Evolutionary conservation across 805 yeast species (phyloP).

Genomic region (Ogataea paraovalis): DNA sequence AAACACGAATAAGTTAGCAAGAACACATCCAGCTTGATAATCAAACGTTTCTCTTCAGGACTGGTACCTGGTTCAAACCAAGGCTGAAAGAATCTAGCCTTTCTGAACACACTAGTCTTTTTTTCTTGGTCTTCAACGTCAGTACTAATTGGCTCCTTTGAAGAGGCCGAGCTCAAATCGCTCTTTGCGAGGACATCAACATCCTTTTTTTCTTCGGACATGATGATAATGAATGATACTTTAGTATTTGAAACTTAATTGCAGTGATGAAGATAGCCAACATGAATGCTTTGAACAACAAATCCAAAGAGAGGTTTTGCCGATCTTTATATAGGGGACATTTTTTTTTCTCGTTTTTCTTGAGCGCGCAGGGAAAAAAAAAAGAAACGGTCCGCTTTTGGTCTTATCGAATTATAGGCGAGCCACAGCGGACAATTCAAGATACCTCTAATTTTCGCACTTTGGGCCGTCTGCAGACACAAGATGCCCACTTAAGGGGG

Average conservation of each 20-base stretch:
- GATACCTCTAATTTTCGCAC: not conserved
- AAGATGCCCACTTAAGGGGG: no score
- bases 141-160: not conserved
- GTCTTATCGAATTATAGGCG: no score
- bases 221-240: not conserved
- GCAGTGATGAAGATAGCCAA: no score
- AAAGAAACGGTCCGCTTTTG: not conserved
- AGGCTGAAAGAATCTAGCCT: conserved; percentile 2
- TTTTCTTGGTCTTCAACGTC: not conserved
- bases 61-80: conserved; percentile 5
- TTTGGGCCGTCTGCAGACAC: no score
- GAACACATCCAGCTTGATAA: conserved; percentile 51
- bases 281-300: no score
- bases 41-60: conserved; percentile 29
- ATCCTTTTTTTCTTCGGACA: not conserved
- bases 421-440: not conserved
- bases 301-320: not conserved
- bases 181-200: not conserved
- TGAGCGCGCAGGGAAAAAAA: not conserved
- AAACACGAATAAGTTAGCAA: conserved; percentile 48
- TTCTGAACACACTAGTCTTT: not conserved
- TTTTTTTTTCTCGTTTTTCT: not conserved
- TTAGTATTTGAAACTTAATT: not conserved
- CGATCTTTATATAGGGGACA: not conserved
- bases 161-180: conserved; percentile 1